Evolutionary conservation across 2,329 filamentous ascomycete genomes (phyloP), one percentile per base, ranked within the genome.

Genomic region (Colletotrichum lupini): DNA sequence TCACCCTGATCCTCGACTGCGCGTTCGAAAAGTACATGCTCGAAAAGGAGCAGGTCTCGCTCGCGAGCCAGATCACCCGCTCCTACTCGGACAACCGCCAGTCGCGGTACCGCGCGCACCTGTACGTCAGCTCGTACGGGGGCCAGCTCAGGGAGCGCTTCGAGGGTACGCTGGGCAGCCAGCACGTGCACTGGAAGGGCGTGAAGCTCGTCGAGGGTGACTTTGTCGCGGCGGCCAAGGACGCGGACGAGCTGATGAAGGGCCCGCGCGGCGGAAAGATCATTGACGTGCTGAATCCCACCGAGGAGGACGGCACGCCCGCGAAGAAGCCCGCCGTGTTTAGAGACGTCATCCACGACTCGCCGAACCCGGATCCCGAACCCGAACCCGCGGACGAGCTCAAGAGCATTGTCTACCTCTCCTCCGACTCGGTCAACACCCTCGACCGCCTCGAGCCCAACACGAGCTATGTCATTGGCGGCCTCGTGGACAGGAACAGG

Each of bases 401-500:
- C 73, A 78, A 79, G 67, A 84, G 86, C 60, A 87, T 98, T 7
- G 90, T 99, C 70, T 99, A 99, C 80, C 90, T 99, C 5, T 94
- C 94, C 8, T 95, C 95, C 19, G 97, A 99, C 82, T 97, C 95
- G n/a, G 92, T 93, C 0, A 88, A 97, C 76, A 96, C 93, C 0
- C 88, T 99, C 35, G 92, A 93, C 6, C 90, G 93, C 56, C 89
- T 99, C 56, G 95, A 95, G 81, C 94, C 95, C 0, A 93, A 97
- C 83, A 95, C 93, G 74, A 96, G 92, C 72, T 99, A 99, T 82
- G 93, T 99, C 75, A 93, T 99, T 68, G 97, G 97, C 46, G 97
- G 96, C 0, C 87, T 99, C 46, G 97, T 99, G 30, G 97, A 99
- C 85, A 95, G 95, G 84, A 99, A 99, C 83, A 90, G 97, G 57